Evolutionary conservation across 1,139 yeast genomes (phyloP).

Genomic region (Scheffersomyces insectosa): DNA sequence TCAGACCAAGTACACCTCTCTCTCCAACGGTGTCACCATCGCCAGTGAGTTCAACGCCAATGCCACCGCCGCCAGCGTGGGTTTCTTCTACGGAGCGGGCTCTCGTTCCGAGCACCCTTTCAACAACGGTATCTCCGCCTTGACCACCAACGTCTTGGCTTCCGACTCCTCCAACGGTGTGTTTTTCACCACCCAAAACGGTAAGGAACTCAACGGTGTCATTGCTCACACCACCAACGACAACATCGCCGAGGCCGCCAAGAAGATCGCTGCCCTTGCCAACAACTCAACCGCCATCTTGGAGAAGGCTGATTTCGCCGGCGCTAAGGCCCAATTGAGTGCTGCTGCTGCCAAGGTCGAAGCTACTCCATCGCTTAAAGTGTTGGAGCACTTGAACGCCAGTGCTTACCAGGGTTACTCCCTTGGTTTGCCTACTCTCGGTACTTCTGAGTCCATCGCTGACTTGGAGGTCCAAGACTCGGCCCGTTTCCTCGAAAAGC

Average conservation of each 20-base stretch:
- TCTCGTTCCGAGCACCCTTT: conserved; percentile 76
- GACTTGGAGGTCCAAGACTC: conserved; percentile 62
- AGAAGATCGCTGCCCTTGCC: conserved; percentile 34
- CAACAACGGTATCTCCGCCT: conserved; percentile 76
- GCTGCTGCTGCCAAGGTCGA: conserved; percentile 47
- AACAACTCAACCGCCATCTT: conserved; percentile 34
- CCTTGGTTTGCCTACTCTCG: conserved; percentile 70
- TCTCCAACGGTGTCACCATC: conserved; percentile 70
- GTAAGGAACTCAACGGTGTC: conserved; percentile 57
- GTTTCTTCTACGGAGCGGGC: conserved; percentile 74
- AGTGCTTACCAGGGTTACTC: conserved; percentile 86
- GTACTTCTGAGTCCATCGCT: conserved; percentile 64
- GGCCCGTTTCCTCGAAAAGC: conserved; percentile 52
- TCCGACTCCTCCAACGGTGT: conserved; percentile 45
- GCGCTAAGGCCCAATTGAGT: conserved; percentile 37
- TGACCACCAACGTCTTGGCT: conserved; percentile 55
- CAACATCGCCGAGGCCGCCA: conserved; percentile 45
- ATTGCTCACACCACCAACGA: conserved; percentile 51
- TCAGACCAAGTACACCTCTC: conserved; percentile 66
- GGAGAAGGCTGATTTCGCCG: conserved; percentile 34
- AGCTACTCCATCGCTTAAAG: conserved; percentile 47
- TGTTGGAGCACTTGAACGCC: conserved; percentile 71
- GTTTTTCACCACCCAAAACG: conserved; percentile 42
- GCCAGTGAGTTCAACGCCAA: conserved; percentile 65
- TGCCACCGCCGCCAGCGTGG: conserved; percentile 61